Conservation (phyloP, 164 flowering plant species). For the Tinospora cordifolia region DNA sequence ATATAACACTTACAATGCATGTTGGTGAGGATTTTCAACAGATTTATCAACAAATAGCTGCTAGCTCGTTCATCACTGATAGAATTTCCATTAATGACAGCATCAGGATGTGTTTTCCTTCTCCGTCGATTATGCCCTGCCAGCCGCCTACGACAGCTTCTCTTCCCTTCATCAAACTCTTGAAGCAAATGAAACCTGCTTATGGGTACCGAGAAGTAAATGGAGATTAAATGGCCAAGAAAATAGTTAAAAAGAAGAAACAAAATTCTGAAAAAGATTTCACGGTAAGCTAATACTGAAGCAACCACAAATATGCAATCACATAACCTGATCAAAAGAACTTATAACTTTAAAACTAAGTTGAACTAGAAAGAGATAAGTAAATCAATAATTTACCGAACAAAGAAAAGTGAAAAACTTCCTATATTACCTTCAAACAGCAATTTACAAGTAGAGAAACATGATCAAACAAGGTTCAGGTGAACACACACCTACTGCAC, state of each 20-base stretch:
- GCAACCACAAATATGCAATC: neutral
- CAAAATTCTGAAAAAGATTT: too few relatives aligned
- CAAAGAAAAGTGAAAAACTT: neutral
- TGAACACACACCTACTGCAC: slow-evolving; percentile 71
- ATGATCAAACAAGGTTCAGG: neutral
- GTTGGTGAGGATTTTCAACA: slow-evolving; percentile 65
- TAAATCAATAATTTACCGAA: neutral
- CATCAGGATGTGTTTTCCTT: slow-evolving; percentile 80
- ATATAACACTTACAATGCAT: slow-evolving; percentile 57
- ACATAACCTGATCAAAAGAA: neutral
- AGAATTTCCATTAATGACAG: slow-evolving; percentile 37
- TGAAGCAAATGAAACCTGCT: slow-evolving; percentile 88
- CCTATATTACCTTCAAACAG: neutral
- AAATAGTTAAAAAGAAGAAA: neutral
- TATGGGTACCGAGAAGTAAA: slow-evolving; percentile 4
- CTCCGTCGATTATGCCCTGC: slow-evolving; percentile 93
- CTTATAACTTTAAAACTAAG: too few relatives aligned
- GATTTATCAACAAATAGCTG: slow-evolving; percentile 51
- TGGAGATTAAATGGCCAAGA: neutral
- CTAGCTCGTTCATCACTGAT: slow-evolving; percentile 50
- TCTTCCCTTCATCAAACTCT: slow-evolving; percentile 95
- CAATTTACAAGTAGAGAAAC: neutral
- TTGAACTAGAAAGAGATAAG: neutral
- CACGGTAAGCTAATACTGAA: too few relatives aligned
- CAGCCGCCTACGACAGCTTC: slow-evolving; percentile 90